phyloP scores from a whole-genome alignment of 139 green algal genomes.

The Chlorella sp. region DNA sequence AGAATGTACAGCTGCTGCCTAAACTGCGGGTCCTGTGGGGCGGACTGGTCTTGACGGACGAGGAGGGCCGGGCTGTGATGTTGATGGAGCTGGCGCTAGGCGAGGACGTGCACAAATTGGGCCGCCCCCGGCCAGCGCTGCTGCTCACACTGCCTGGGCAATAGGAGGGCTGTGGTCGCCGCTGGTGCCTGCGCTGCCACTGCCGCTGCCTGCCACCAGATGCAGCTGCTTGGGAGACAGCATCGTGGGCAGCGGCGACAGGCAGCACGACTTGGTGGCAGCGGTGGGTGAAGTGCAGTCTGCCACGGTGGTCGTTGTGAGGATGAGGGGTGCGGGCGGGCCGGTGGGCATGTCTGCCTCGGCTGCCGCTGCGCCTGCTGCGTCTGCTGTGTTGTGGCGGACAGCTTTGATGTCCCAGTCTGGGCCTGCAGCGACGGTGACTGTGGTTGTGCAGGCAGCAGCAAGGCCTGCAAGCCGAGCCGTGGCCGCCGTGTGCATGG shows the following conservation, averaged over 20 bases:
- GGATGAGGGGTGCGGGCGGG: background rate
- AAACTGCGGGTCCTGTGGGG: background rate
- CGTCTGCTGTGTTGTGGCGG: background rate
- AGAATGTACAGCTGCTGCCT: background rate
- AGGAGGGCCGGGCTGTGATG: background rate
- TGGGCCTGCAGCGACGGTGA: background rate
- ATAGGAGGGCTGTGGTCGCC: constrained; percentile 7
- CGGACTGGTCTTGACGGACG: too few species aligned
- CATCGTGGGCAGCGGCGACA: constrained; percentile 17
- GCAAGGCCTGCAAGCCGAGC: background rate
- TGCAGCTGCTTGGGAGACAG: constrained; percentile 21
- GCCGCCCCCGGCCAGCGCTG: too few species aligned
- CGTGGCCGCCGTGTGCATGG: background rate
- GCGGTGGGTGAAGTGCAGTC: background rate
- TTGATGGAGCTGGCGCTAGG: background rate
- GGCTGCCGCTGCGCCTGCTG: background rate
- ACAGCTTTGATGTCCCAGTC: constrained; percentile 16
- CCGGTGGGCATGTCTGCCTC: background rate
- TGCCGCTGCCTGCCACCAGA: background rate
- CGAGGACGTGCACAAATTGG: too few species aligned
- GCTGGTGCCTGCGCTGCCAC: background rate
- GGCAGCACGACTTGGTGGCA: constrained; percentile 3
- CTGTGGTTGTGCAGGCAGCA: background rate
- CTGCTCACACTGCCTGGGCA: constrained; percentile 17
- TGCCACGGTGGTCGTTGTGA: background rate